A percentile compares a stretch with the other conserved stretches of the same genome.
These are phyloP conservation scores for Akanthomyces dipterigenus DNA, from an alignment of 2,329 filamentous ascomycete species.

Conservation along the genomic window DNA sequence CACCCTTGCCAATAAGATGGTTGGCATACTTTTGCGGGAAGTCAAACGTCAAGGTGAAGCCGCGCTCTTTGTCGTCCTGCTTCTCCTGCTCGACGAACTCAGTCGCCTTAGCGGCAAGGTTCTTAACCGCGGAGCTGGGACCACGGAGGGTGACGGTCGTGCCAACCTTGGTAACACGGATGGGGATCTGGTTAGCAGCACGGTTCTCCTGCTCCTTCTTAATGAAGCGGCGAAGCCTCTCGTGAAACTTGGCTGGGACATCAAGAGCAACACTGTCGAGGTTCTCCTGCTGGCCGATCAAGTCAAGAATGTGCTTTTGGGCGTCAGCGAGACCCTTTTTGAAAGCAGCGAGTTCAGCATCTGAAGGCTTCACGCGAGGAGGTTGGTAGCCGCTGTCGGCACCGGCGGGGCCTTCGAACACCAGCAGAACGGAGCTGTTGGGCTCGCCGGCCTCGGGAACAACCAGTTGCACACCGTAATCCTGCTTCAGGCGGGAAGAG, in stretches of 20 bases:
- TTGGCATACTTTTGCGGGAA: conserved; percentile 95
- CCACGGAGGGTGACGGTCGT: conserved; percentile 68
- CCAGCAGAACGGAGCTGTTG: conserved; percentile 59
- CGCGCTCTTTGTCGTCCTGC: conserved; percentile 88
- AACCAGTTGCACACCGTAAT: conserved; percentile 67
- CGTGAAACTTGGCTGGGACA: conserved; percentile 57
- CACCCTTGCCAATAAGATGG: conserved; percentile 65
- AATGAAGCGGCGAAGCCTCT: conserved; percentile 57
- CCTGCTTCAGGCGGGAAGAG: conserved; percentile 55
- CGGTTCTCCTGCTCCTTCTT: conserved; percentile 56
- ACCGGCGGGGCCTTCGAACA: conserved; percentile 62
- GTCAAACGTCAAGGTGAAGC: conserved; percentile 78
- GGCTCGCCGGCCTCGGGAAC: conserved; percentile 58
- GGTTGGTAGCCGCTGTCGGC: conserved; percentile 42
- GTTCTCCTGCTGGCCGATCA: conserved; percentile 53
- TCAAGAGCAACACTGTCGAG: conserved; percentile 46
- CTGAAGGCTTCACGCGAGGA: conserved; percentile 45
- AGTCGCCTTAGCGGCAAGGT: conserved; percentile 64
- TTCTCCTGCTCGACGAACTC: conserved; percentile 82
- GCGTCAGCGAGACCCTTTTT: conserved; percentile 50
- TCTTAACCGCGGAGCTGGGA: conserved; percentile 64
- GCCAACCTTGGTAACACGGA: conserved; percentile 52
- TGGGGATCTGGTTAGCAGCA: conserved; percentile 50
- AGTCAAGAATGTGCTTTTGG: conserved; percentile 47
- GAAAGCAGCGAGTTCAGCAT: conserved; percentile 46